Conservation (phyloP, 208 protist species). For the Blastocrithidia nonstop region DNA sequence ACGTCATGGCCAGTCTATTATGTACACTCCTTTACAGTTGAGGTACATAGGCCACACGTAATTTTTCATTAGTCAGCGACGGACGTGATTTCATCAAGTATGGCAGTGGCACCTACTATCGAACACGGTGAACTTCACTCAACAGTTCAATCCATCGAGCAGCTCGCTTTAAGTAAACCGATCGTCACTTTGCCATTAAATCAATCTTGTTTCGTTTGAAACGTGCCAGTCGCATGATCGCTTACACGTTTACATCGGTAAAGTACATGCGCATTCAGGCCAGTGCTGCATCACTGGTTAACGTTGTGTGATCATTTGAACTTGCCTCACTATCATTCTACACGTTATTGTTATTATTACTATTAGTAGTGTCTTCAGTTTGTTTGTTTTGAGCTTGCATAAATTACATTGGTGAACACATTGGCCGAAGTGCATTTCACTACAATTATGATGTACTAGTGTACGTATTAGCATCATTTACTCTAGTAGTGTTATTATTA, state of each 20-base stretch:
- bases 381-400: constrained; percentile 5
- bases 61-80: constrained; percentile 44
- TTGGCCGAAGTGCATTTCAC: not conserved
- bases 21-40: constrained; percentile 18
- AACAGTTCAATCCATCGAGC: constrained; percentile 65
- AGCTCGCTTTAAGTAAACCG: constrained; percentile 42
- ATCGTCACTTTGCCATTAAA: constrained; percentile 57
- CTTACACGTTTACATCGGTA: constrained; percentile 42
- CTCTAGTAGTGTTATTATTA: too few relatives aligned
- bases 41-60: constrained; percentile 66
- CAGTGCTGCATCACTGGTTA: constrained; percentile 10
- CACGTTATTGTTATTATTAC: constrained; percentile 1
- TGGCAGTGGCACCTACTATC: constrained; percentile 58
- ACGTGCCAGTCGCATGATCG: constrained; percentile 59
- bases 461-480: too few relatives aligned
- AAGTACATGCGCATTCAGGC: constrained; percentile 42
- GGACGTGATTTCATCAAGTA: constrained; percentile 74
- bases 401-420: not conserved
- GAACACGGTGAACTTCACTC: constrained; percentile 18
- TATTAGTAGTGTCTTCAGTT: constrained; percentile 3
- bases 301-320: too few relatives aligned
- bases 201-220: constrained; percentile 35
- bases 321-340: not conserved
- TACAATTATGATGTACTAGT: too few relatives aligned
- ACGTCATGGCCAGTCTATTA: too few relatives aligned